These are phyloP conservation scores for Helianthus tuberosus DNA, from an alignment of 129 eudicot species.

Conservation along the genomic window DNA sequence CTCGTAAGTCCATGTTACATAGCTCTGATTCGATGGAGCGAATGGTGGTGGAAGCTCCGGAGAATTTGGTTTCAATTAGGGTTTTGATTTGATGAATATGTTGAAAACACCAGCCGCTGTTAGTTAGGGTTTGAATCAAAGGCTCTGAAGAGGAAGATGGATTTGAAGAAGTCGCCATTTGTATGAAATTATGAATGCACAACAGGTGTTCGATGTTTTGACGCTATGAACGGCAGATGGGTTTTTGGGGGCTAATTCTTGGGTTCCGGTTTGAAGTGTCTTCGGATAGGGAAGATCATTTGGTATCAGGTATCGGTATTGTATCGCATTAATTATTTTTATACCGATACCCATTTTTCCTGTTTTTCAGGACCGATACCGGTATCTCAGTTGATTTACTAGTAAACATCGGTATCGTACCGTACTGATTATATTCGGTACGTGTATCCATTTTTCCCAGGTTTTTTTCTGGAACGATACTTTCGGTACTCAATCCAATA, in stretches of 20 bases:
- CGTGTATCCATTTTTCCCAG: too few species aligned
- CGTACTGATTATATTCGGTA: too few species aligned
- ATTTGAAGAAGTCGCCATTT: constrained; percentile 47
- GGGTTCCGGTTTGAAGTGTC: not conserved
- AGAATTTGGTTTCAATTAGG: constrained; percentile 41
- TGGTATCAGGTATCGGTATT: too few species aligned
- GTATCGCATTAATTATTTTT: too few species aligned
- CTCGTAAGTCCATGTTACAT: constrained; percentile 61
- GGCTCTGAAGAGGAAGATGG: constrained; percentile 31
- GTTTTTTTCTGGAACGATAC: too few species aligned
- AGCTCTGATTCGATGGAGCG: constrained; percentile 69
- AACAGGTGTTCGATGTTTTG: constrained; percentile 25
- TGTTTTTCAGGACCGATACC: too few species aligned
- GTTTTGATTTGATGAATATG: constrained; percentile 48
- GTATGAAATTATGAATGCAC: constrained; percentile 15
- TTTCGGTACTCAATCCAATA: too few species aligned
- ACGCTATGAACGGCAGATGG: not conserved
- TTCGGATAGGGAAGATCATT: too few species aligned
- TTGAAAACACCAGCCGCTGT: constrained; percentile 72
- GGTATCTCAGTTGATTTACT: too few species aligned
- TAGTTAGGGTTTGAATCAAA: constrained; percentile 43
- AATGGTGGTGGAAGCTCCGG: constrained; percentile 30
- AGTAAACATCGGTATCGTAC: too few species aligned
- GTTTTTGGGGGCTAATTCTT: not conserved
- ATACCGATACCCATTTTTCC: too few species aligned